phyloP scores from a whole-genome alignment of 2,329 filamentous ascomycete genomes.

The Ophiosphaerella narmari region DNA sequence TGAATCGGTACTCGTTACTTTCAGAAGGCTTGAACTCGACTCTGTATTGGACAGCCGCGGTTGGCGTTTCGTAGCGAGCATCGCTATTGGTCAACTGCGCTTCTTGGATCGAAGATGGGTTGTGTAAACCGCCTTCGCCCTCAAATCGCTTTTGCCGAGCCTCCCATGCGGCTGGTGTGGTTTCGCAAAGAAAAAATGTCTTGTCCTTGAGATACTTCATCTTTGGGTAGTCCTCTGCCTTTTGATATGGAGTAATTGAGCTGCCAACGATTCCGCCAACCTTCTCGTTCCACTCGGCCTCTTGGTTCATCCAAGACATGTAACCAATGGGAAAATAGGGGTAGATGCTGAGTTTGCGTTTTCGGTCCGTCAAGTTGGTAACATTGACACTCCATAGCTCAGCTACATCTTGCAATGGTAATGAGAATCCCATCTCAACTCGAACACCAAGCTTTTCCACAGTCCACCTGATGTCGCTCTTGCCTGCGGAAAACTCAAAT shows the following conservation, averaged over 20 bases:
- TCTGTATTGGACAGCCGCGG: slow-evolving; percentile 60
- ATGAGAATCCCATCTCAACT: slow-evolving; percentile 57
- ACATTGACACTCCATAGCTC: slow-evolving; percentile 62
- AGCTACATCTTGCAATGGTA: slow-evolving; percentile 60
- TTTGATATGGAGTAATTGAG: slow-evolving; percentile 62
- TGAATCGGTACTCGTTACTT: slow-evolving; percentile 56
- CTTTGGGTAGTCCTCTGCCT: slow-evolving; percentile 61
- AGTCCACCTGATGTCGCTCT: slow-evolving; percentile 61
- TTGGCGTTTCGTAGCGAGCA: slow-evolving; percentile 61
- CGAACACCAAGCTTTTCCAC: slow-evolving; percentile 57
- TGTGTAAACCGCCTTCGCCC: slow-evolving; percentile 61
- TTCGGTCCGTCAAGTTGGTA: slow-evolving; percentile 54
- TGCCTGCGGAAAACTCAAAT: slow-evolving; percentile 60
- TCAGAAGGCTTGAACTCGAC: slow-evolving; percentile 48
- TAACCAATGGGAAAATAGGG: slow-evolving; percentile 64
- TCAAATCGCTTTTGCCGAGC: slow-evolving; percentile 59
- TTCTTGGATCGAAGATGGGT: slow-evolving; percentile 52
- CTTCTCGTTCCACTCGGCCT: slow-evolving; percentile 57
- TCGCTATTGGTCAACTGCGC: slow-evolving; percentile 52
- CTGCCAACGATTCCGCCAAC: slow-evolving; percentile 58
- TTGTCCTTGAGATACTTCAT: slow-evolving; percentile 63
- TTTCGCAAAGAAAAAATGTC: slow-evolving; percentile 62
- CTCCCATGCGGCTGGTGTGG: slow-evolving; percentile 58
- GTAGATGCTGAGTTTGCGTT: slow-evolving; percentile 57
- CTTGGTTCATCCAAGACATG: slow-evolving; percentile 67